Evolutionary conservation across 306 rosid species (phyloP), one percentile per base, ranked within the genome.

Genomic region (Trifolium pratense): DNA sequence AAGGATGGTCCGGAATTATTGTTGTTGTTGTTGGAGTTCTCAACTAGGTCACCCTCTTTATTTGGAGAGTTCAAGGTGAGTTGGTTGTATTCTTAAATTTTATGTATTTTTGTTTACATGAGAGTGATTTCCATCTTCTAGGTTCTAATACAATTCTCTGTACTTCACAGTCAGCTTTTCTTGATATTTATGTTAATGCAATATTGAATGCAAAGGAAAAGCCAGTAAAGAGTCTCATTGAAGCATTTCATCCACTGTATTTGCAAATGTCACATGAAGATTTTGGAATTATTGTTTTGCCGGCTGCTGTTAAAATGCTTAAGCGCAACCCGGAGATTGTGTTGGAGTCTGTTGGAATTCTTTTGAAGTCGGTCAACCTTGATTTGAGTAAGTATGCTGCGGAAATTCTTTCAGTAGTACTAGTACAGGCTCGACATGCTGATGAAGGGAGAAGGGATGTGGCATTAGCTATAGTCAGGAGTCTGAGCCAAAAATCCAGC

Each of bases 271-370:
- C 78, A 29, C 97, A 89, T 66, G 95, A 89, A 78, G 99, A 94
- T 81, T 89, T 94, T 70, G 95, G 87, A 76, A 83, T 66, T 78
- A 58, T 77, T 23, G 92, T 94, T 79, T 59, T 94, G 70, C 96
- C 96, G 0, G 89, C 96, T 20, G 80, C 97, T 79, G 76, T 94
- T 67, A 94, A 94, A 89, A 91, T 94, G 99, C 91, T 94, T 68
- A 94, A 94, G 78, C 91, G 99, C 56, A 94, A 91, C 84, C 99
- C 99, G 7, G 99, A 94, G 89, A 91, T 91, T 84, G 91, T 88
- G 76, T 82, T 94, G 90, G 99, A 94, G 79, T 87, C 97, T 6
- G 88, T 89, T 83, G 91, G 88, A 73, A 53, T 89, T 82, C 90
- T 92, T 79, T 83, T 91, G 86, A 80, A 83, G 68, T 88, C 91